These are phyloP conservation scores for Corymbia citriodora DNA, from an alignment of 441 rosid genomes.

Conservation along the genomic window DNA sequence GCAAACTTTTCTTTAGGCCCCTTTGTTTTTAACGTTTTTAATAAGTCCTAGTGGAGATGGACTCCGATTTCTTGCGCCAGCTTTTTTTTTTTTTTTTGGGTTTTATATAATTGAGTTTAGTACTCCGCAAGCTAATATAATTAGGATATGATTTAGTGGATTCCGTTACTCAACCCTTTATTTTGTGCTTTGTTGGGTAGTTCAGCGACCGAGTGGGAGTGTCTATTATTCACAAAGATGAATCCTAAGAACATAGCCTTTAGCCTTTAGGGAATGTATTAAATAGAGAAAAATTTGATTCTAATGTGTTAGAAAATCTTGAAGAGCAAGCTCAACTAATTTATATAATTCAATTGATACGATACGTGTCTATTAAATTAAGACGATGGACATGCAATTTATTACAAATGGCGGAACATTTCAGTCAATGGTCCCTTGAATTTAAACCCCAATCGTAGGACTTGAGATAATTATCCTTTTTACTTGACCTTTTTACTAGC, in stretches of 20 bases:
- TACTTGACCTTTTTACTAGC: neutral
- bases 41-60: neutral
- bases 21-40: neutral
- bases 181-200: neutral
- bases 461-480: neutral
- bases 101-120: neutral
- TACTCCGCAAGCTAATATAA: neutral
- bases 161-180: neutral
- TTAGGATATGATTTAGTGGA: neutral
- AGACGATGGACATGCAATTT: neutral
- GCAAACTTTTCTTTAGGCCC: neutral
- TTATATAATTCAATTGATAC: neutral
- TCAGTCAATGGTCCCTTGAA: neutral
- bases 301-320: neutral
- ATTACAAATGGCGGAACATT: neutral
- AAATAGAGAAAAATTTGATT: neutral
- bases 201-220: neutral
- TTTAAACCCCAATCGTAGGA: neutral
- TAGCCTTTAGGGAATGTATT: neutral
- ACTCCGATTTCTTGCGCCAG: neutral
- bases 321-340: neutral
- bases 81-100: neutral
- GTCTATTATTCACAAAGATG: neutral
- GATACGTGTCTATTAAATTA: neutral
- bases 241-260: neutral